Evolutionary conservation across 2,329 filamentous ascomycete genomes (phyloP).

Genomic region (Colletotrichum sp.): DNA sequence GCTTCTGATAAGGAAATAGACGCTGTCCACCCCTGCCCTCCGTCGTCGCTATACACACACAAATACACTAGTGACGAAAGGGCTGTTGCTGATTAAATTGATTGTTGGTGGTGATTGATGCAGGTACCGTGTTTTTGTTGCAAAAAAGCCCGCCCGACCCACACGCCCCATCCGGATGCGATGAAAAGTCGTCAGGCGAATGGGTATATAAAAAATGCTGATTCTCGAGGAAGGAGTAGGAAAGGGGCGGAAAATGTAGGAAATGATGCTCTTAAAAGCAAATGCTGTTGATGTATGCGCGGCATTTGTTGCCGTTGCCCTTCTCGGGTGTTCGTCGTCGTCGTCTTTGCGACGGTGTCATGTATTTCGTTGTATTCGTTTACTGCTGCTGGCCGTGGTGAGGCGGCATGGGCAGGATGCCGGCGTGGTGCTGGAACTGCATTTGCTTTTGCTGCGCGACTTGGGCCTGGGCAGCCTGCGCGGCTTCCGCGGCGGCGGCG

Average conservation of each 20-base stretch:
- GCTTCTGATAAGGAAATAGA: not conserved
- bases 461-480: not conserved
- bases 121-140: not conserved
- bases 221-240: not conserved
- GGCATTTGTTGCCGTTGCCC: not conserved
- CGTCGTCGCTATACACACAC: not conserved
- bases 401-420: not conserved
- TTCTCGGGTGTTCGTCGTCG: not conserved
- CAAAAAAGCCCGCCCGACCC: not conserved
- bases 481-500: constrained; percentile 38
- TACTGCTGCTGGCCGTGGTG: not conserved
- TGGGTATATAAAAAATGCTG: constrained; percentile 10
- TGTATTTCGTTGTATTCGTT: not conserved
- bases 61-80: not conserved
- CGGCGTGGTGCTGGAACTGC: constrained; percentile 8
- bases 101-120: not conserved
- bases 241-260: not conserved
- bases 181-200: constrained; percentile 4
- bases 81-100: not conserved
- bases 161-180: constrained; percentile 5
- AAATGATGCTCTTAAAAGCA: not conserved
- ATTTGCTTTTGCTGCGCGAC: not conserved
- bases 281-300: not conserved
- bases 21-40: not conserved
- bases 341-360: not conserved